Evolutionary conservation across 345 rosid genomes (phyloP).

Genomic region (Limnanthes douglasii): DNA sequence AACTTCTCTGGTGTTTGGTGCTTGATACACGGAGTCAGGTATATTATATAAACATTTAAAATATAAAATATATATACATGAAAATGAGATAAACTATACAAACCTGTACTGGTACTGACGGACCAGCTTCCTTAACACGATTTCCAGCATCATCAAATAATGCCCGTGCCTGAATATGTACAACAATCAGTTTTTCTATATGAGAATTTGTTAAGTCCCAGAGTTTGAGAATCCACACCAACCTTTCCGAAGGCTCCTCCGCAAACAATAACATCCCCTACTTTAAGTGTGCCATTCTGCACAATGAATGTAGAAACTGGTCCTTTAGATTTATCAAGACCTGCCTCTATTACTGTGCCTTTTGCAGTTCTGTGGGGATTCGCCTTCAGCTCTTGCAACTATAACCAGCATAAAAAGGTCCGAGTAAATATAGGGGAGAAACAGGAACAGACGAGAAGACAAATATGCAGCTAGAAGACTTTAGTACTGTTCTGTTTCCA

Average conservation of each 20-base stretch:
- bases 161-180: conserved; percentile 63
- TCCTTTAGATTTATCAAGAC: conserved; percentile 89
- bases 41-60: no score
- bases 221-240: conserved; percentile 10
- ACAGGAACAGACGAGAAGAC: conserved; percentile 2
- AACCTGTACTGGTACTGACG: conserved; percentile 93
- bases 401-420: conserved; percentile 22
- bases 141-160: conserved; percentile 70
- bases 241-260: conserved; percentile 99
- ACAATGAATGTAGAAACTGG: conserved; percentile 81
- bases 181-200: conserved; percentile 8
- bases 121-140: conserved; percentile 82
- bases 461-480: background rate
- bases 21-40: no score
- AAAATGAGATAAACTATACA: no score
- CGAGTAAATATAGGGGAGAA: conserved; percentile 8
- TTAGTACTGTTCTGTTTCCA: background rate
- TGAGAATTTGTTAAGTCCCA: conserved; percentile 1
- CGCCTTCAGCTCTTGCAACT: conserved; percentile 97
- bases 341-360: conserved; percentile 91
- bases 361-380: conserved; percentile 93
- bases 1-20: no score
- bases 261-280: conserved; percentile 84
- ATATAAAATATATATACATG: no score
- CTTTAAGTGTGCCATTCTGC: conserved; percentile 88